These are phyloP conservation scores for Mucor circinelloides DNA, from an alignment of 371 early-diverging fungal species.

Conservation along the genomic window DNA sequence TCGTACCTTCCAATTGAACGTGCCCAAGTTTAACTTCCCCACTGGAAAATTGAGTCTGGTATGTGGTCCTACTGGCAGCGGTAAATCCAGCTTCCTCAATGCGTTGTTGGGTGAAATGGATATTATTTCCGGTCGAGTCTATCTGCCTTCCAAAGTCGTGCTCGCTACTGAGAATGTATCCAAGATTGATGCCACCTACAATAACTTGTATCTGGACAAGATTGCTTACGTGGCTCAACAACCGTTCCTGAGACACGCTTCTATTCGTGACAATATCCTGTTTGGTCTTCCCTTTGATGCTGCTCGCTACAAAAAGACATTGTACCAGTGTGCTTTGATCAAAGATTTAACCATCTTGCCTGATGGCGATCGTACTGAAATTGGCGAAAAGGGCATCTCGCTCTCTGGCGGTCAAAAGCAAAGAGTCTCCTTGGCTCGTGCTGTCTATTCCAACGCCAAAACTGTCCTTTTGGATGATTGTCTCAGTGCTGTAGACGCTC, in stretches of 20 bases:
- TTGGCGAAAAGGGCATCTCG: conserved; percentile 89
- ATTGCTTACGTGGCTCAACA: conserved; percentile 82
- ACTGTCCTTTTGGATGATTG: conserved; percentile 79
- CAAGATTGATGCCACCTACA: conserved; percentile 37
- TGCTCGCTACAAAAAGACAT: conserved; percentile 65
- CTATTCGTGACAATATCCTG: conserved; percentile 84
- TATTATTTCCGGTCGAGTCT: conserved; percentile 48
- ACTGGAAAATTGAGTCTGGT: conserved; percentile 61
- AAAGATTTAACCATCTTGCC: conserved; percentile 81
- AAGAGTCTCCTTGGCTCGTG: conserved; percentile 78
- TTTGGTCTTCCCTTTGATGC: conserved; percentile 76
- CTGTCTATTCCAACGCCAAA: conserved; percentile 76
- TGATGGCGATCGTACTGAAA: conserved; percentile 86
- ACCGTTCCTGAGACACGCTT: conserved; percentile 79
- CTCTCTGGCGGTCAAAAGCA: conserved; percentile 91
- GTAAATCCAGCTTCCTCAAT: conserved; percentile 67
- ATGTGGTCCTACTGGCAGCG: conserved; percentile 74
- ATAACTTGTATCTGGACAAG: conserved; percentile 44
- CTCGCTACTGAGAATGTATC: conserved; percentile 11
- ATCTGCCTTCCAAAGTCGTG: conserved; percentile 27
- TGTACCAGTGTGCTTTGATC: conserved; percentile 74
- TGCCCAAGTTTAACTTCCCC: conserved; percentile 58
- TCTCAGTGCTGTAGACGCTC: conserved; percentile 82
- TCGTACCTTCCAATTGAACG: conserved; percentile 20
- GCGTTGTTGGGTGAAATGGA: conserved; percentile 76